Base-by-base conservation (phyloP, 768 basidiomycete genomes). In the Paxillus involutus region DNA sequence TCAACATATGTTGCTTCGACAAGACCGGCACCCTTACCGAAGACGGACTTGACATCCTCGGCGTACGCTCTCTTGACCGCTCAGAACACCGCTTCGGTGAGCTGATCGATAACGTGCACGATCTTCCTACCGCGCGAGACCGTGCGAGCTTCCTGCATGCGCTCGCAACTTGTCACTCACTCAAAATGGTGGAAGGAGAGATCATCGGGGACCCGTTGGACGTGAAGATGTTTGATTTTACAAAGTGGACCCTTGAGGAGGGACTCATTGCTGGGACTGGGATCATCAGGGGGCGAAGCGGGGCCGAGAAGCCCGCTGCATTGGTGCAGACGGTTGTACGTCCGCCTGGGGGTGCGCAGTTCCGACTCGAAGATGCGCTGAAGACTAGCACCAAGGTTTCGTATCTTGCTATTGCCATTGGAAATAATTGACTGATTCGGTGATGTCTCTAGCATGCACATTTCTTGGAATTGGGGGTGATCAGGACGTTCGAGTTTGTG, bases 11-110 rank as follows among this genome's bases (percentile, higher is more conserved):
- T 63, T 98, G 95, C 66, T 99, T 99, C 64, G 97, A 99, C 77
- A 99, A 99, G 74, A 99, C 97, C 1, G 97, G 97, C 8, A 99
- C 97, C 9, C 79, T 99, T 21, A 99, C 97, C 1, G 97, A 99
- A 71, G 97, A 99, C 59, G 97, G 96, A 0, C 78, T 99, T 46
- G 97, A 99, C 67, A 94, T 99, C 43, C 85, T 99, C 44, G 97
- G 97, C 14, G 88, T 97, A 16, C 88, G 96, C 43, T 84, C 84
- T 6, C 81, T 91, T 41, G 94, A 96, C 54, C 84, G 91, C 42
- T 80, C 77, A 44, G 80, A 76, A 8, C 82, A 86, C 51, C 80
- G 84, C 40, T 98, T 98, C 71, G 93, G 94, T 17, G 96, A 99
- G 66, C 82, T 98, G 35, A 76, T 94, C 47, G 81, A 89, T 55